Evolutionary conservation across 768 basidiomycete genomes (phyloP), one percentile per base, ranked within the genome.

Genomic region (Suillus tomentosus): DNA sequence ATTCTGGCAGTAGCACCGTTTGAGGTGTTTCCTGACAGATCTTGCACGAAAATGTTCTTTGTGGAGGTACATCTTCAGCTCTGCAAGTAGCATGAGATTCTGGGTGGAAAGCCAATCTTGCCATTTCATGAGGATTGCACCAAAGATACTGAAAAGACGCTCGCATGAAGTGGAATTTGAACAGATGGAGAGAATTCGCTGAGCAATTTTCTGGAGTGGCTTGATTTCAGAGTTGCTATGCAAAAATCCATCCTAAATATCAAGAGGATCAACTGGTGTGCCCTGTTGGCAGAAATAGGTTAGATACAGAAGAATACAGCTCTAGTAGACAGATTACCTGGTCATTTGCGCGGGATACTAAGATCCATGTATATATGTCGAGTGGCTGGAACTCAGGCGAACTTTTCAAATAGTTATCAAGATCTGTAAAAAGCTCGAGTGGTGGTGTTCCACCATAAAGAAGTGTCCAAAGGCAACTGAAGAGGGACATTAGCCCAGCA

Each of bases 151-250:
- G 66, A 74, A 76, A 8, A 77, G 68, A 6, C 68, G 62, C 62
- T 77, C 70, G 1, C 43, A 73, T 34, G 74, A 74, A 27, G 76
- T 74, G 9, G 74, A 77, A 61, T 76, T 77, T 22, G 72, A 67
- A 42, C 60, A 69, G 24, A 76, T 69, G 15, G 71, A 70, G 13
- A 74, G 64, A 10, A 73, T 56, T 19, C 56, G 63, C 14, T 62
- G 39, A 17, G 71, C 71, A 58, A 77, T 48, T 27, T 54, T 62
- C 24, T 62, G 51, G n/a, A 62, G 50, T 1, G 36, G 51, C 10
- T n/a, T 54, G 10, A 36, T 17, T 10, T 34, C 10, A 7, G 53
- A 36, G 34, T 2, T n/a, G 19, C 5, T n/a, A n/a, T 59, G 58
- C 2, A 13, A 59, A 9, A 59, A 34, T 43, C 39, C 39, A 24